Percentiles rank a stretch among this genome's conserved stretches.
Evolutionary conservation across 164 flowering plant genomes (phyloP).

Genomic region (Tetracentron sinense): DNA sequence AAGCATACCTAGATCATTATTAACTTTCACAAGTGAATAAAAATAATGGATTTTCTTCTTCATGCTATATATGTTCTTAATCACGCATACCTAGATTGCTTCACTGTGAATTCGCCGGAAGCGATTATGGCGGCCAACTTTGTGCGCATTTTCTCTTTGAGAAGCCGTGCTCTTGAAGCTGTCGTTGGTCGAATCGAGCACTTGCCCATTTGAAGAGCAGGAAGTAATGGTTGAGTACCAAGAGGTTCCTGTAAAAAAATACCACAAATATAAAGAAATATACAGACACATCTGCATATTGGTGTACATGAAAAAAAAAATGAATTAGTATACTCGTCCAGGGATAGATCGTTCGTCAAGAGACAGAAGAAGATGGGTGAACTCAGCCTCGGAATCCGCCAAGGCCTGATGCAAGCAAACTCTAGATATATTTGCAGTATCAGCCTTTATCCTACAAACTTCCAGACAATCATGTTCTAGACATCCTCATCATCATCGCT

Average conservation of each 20-base stretch:
- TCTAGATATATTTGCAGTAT: too few species aligned
- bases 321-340: too few species aligned
- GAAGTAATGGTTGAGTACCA: slow-evolving; percentile 28
- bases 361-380: too few species aligned
- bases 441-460: too few species aligned
- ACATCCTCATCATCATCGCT: too few species aligned
- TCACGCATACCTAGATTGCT: slow-evolving; percentile 51
- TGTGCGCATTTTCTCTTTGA: slow-evolving; percentile 66
- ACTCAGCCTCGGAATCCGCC: too few species aligned
- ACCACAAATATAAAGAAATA: neutral
- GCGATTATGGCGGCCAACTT: slow-evolving; percentile 80
- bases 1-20: too few species aligned
- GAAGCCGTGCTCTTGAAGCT: slow-evolving; percentile 36
- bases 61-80: neutral
- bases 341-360: too few species aligned
- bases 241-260: slow-evolving; percentile 1
- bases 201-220: slow-evolving; percentile 55
- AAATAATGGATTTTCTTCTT: neutral
- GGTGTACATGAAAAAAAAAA: too few species aligned
- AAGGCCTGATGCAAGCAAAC: too few species aligned
- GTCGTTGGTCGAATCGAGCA: slow-evolving; percentile 34
- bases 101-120: slow-evolving; percentile 85
- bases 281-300: neutral
- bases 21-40: too few species aligned
- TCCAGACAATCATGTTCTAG: too few species aligned